These are phyloP conservation scores for Mortierella sp. DNA, from an alignment of 371 early-diverging fungal genomes.

Conservation along the genomic window DNA sequence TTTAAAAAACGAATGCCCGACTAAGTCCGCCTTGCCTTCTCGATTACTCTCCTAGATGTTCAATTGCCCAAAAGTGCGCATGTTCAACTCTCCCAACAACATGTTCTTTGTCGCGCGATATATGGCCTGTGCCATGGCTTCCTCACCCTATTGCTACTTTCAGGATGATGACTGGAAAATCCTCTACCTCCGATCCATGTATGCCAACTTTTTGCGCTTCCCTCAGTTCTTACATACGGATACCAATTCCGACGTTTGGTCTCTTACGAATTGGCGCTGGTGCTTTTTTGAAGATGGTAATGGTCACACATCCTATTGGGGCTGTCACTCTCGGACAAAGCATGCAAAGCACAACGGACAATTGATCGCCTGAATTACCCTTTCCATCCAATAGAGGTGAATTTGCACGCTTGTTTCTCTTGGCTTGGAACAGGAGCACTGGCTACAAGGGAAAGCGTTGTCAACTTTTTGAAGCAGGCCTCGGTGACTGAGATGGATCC, in stretches of 20 bases:
- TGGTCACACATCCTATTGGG: background rate
- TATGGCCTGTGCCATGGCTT: slow-evolving; percentile 66
- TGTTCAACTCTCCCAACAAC: slow-evolving; percentile 63
- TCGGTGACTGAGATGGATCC: slow-evolving; percentile 59
- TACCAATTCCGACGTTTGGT: slow-evolving; percentile 61
- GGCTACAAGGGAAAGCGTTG: slow-evolving; percentile 61
- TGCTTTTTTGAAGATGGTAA: slow-evolving; percentile 72
- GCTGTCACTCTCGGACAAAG: too few relatives aligned
- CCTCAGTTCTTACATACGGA: slow-evolving; percentile 67
- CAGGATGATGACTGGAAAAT: slow-evolving; percentile 61
- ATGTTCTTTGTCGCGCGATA: slow-evolving; percentile 67
- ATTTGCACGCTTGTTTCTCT: slow-evolving; percentile 67
- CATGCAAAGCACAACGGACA: too few relatives aligned
- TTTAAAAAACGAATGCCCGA: too few relatives aligned
- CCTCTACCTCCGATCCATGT: slow-evolving; percentile 61
- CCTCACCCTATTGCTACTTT: slow-evolving; percentile 74
- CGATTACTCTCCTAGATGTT: slow-evolving; percentile 30
- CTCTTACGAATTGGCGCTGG: slow-evolving; percentile 71
- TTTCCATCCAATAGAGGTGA: slow-evolving; percentile 49
- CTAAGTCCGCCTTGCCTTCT: too few relatives aligned
- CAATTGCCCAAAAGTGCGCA: slow-evolving; percentile 57
- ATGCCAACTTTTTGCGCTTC: slow-evolving; percentile 68
- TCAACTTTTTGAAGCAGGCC: slow-evolving; percentile 59
- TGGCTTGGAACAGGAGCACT: slow-evolving; percentile 66
- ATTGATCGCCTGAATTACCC: too few relatives aligned